Evolutionary conservation across 2,329 filamentous ascomycete genomes (phyloP).

Genomic region (Elsinoe ampelina): DNA sequence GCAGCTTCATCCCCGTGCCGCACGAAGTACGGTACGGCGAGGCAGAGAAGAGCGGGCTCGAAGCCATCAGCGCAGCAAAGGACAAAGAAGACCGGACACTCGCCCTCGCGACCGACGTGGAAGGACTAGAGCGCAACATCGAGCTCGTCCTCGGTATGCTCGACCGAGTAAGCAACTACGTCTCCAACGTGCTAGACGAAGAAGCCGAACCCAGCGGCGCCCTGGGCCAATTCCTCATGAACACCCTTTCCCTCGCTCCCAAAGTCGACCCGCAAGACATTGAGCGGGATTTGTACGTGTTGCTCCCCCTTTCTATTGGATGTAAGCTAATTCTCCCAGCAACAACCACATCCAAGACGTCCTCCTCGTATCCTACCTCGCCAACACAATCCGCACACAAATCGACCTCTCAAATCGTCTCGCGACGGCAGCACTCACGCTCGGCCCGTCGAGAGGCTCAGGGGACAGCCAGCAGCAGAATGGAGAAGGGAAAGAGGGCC

Average conservation of each 20-base stretch:
- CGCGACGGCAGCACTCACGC: constrained; percentile 52
- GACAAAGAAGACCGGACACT: constrained; percentile 66
- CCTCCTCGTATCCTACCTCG: constrained; percentile 92
- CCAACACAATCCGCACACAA: constrained; percentile 97
- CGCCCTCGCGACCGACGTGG: constrained; percentile 75
- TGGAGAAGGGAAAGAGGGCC: constrained; percentile 14
- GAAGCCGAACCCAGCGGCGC: constrained; percentile 82
- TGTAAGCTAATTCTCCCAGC: constrained; percentile 35
- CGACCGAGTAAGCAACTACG: constrained; percentile 84
- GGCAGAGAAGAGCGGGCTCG: constrained; percentile 64
- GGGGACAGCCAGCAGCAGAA: constrained; percentile 19
- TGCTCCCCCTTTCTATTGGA: neutral
- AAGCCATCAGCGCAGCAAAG: constrained; percentile 74
- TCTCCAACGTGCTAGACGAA: constrained; percentile 89
- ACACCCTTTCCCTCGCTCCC: constrained; percentile 81
- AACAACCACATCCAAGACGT: constrained; percentile 99
- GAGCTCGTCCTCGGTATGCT: constrained; percentile 83
- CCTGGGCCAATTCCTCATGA: constrained; percentile 89
- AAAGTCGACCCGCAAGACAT: constrained; percentile 88
- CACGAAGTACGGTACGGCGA: constrained; percentile 88
- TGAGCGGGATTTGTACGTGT: constrained; percentile 77
- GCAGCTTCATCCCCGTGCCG: constrained; percentile 93
- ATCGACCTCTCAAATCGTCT: constrained; percentile 95
- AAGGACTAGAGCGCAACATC: constrained; percentile 74
- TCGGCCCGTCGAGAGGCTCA: constrained; percentile 28